phyloP scores from a whole-genome alignment of 75 land plant genomes.

The Pinus albicaulis region DNA sequence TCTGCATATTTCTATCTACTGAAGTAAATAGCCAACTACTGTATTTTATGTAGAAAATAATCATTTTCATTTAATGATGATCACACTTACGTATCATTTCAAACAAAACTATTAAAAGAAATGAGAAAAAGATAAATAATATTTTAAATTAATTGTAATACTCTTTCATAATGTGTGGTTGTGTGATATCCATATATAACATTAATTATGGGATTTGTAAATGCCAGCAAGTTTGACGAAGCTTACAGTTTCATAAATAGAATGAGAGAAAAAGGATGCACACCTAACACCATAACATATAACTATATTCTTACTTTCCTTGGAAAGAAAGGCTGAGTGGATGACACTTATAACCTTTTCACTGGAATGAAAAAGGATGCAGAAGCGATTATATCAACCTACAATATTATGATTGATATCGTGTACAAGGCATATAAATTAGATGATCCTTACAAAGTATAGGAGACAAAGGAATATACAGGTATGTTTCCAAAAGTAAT shows the following conservation, averaged over 20 bases:
- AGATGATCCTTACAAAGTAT: conserved; percentile 46
- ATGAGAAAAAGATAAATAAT: no score
- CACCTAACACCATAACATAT: conserved; percentile 65
- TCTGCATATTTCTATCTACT: no score
- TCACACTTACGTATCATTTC: no score
- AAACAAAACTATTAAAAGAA: no score
- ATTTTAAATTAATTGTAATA: no score
- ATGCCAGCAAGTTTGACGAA: conserved; percentile 76
- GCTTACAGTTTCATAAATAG: conserved; percentile 60
- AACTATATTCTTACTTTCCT: conserved; percentile 62
- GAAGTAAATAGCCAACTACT: no score
- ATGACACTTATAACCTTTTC: conserved; percentile 49
- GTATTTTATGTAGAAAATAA: no score
- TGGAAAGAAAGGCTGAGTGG: conserved; percentile 47
- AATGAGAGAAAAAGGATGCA: conserved; percentile 66
- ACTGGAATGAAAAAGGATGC: conserved; percentile 72
- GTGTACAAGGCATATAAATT: conserved; percentile 54
- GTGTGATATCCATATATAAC: conserved; percentile 89
- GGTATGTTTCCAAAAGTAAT: conserved; percentile 71
- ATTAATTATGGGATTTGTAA: conserved; percentile 84
- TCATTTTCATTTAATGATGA: no score
- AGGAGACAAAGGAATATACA: conserved; percentile 46
- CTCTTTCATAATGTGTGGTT: no score
- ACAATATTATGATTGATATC: conserved; percentile 69
- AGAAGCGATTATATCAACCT: conserved; percentile 56